phyloP scores from a whole-genome alignment of 164 flowering plant species.

The Pachysandra terminalis region DNA sequence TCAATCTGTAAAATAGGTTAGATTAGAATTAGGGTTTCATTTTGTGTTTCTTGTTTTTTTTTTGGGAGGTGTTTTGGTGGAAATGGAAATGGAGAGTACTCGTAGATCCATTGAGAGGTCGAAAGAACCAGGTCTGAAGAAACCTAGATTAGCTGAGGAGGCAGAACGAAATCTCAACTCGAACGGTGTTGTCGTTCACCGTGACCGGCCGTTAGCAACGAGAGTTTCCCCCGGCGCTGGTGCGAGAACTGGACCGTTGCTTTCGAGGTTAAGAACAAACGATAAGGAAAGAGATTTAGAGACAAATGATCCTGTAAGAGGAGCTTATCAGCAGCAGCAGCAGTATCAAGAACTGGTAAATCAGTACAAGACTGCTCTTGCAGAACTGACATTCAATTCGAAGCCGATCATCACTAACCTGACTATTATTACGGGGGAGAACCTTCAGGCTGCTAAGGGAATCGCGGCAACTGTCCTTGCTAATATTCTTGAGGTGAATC shows the following conservation, averaged over 20 bases:
- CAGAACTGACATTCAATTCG: conserved; percentile 91
- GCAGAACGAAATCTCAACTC: conserved; percentile 23
- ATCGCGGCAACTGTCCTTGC: conserved; percentile 64
- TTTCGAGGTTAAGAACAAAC: conserved; percentile 28
- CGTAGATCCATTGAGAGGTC: conserved; percentile 81
- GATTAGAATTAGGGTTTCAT: conserved; percentile 27
- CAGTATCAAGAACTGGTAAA: conserved; percentile 73
- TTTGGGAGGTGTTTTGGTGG: not conserved
- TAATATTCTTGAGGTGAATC: conserved; percentile 90
- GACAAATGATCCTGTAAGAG: conserved; percentile 29
- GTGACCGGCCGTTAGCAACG: conserved; percentile 27
- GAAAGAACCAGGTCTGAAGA: conserved; percentile 66
- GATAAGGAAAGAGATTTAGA: conserved; percentile 40
- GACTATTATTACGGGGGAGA: conserved; percentile 97
- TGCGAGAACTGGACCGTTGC: conserved; percentile 5
- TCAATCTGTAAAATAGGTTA: not conserved
- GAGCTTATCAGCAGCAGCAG: conserved; percentile 33
- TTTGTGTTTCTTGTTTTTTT: conserved; percentile 4
- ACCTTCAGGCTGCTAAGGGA: conserved; percentile 74
- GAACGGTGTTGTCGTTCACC: conserved; percentile 21
- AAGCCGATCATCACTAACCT: conserved; percentile 94
- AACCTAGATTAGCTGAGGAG: conserved; percentile 57
- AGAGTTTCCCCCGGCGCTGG: conserved; percentile 22
- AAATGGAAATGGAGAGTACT: conserved; percentile 73
- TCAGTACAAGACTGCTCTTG: conserved; percentile 81